Evolutionary conservation across 805 yeast species (phyloP).

Genomic region (Kodamaea laetipori): DNA sequence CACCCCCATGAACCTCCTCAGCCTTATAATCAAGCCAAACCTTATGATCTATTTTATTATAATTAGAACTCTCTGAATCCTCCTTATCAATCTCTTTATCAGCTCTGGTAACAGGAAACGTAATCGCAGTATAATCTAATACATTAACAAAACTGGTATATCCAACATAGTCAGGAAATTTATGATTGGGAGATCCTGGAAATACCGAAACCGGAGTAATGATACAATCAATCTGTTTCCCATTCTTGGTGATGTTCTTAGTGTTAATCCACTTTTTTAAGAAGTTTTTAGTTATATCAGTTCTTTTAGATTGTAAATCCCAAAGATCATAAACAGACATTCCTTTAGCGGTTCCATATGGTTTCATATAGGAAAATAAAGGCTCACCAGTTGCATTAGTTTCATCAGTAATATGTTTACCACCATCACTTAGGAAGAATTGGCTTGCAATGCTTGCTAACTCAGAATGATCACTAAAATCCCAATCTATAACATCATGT

Average conservation of each 20-base stretch:
- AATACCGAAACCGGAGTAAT: slow-evolving; percentile 51
- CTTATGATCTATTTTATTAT: slow-evolving; percentile 45
- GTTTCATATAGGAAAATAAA: slow-evolving; percentile 43
- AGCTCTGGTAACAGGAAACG: slow-evolving; percentile 59
- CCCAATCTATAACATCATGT: slow-evolving; percentile 53
- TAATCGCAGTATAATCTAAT: slow-evolving; percentile 30
- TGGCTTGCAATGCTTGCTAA: slow-evolving; percentile 30
- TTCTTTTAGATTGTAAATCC: slow-evolving; percentile 37
- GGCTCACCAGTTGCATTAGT: slow-evolving; percentile 46
- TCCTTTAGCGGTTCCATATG: slow-evolving; percentile 37
- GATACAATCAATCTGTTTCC: slow-evolving; percentile 50
- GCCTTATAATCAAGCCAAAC: slow-evolving; percentile 49
- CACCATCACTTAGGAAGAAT: slow-evolving; percentile 51
- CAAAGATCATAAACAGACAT: slow-evolving; percentile 43
- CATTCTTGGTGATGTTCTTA: slow-evolving; percentile 34
- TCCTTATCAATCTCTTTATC: slow-evolving; percentile 43
- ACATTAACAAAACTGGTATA: slow-evolving; percentile 49
- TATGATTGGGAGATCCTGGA: slow-evolving; percentile 39
- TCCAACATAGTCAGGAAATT: slow-evolving; percentile 38
- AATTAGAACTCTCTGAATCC: slow-evolving; percentile 27
- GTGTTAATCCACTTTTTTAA: slow-evolving; percentile 40
- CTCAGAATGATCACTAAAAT: slow-evolving; percentile 40
- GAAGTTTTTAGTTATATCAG: slow-evolving; percentile 40
- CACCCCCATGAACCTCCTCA: slow-evolving; percentile 56
- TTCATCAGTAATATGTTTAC: slow-evolving; percentile 35